Percentiles rank a stretch among this genome's conserved stretches.
phyloP scores from a whole-genome alignment of 2,329 filamentous ascomycete species.

The Orbilia quercus region DNA sequence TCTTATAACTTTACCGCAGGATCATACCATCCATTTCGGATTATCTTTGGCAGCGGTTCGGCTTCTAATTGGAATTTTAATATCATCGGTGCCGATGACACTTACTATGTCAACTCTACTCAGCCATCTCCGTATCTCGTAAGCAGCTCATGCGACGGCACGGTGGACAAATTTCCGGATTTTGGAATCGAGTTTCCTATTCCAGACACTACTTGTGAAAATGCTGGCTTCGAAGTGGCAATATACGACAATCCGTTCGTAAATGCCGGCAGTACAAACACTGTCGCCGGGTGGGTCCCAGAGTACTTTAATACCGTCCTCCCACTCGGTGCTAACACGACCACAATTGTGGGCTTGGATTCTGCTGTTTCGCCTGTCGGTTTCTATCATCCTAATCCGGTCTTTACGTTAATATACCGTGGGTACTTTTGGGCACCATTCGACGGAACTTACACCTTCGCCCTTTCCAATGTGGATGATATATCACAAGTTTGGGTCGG shows the following conservation, averaged over 20 bases:
- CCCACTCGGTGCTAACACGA: neutral
- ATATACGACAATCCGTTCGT: constrained; percentile 21
- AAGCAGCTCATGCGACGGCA: neutral
- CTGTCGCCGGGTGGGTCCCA: constrained; percentile 5
- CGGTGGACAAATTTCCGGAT: neutral
- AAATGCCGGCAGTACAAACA: neutral
- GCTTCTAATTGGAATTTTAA: constrained; percentile 1
- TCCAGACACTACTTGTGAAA: constrained; percentile 10
- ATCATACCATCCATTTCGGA: neutral
- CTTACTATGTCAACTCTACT: constrained; percentile 6
- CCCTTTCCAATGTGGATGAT: constrained; percentile 1
- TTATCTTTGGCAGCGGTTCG: constrained; percentile 4
- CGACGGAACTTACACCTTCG: neutral
- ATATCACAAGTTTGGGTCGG: constrained; percentile 10
- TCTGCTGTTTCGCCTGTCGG: neutral
- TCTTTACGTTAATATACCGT: constrained; percentile 14
- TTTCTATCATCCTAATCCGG: constrained; percentile 2
- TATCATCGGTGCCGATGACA: constrained; percentile 3
- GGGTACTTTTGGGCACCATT: constrained; percentile 19
- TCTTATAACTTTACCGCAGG: constrained; percentile 1
- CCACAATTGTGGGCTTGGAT: neutral
- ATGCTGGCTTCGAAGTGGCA: constrained; percentile 10
- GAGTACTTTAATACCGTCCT: constrained; percentile 7
- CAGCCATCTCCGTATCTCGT: neutral
- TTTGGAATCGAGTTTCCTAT: constrained; percentile 14